A percentile compares a stretch with the other conserved stretches of the same genome.
Conservation (phyloP, 177 flowering plant species). For the Vitis hybrid region DNA sequence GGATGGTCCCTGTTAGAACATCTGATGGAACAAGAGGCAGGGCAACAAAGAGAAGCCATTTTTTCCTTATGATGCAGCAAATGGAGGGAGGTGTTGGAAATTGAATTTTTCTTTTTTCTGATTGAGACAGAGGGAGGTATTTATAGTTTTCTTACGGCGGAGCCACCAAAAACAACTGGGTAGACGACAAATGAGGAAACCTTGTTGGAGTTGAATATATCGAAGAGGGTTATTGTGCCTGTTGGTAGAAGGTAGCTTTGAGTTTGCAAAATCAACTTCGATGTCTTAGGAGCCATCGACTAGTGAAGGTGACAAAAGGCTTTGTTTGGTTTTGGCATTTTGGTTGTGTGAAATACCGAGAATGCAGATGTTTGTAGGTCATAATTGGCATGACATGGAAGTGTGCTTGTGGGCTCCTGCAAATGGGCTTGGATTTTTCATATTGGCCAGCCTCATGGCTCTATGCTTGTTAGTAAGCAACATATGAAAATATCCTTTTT, state of each 20-base stretch:
- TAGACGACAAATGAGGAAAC: constrained; percentile 11
- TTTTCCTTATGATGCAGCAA: constrained; percentile 2
- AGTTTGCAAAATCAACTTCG: not conserved
- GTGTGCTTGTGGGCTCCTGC: not conserved
- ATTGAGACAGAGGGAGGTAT: not conserved
- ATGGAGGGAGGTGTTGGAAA: constrained; percentile 19
- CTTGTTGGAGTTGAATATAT: constrained; percentile 20
- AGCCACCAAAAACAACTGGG: not conserved
- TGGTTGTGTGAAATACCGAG: not conserved
- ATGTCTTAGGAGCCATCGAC: constrained; percentile 16
- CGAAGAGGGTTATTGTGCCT: constrained; percentile 19
- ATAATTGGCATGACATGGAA: not conserved
- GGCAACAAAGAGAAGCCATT: constrained; percentile 33
- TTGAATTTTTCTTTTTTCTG: too few relatives aligned
- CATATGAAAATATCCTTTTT: too few relatives aligned
- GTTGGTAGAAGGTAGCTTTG: not conserved
- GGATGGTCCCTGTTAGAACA: constrained; percentile 16
- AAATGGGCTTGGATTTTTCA: not conserved
- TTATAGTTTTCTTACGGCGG: constrained; percentile 15
- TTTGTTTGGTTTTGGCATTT: not conserved
- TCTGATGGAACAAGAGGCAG: constrained; percentile 3
- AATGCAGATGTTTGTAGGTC: not conserved
- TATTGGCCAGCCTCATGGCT: not conserved
- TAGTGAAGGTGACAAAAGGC: not conserved
- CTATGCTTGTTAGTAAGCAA: not conserved